These are phyloP conservation scores for Dictyostelium brefeldianum DNA, from an alignment of 78 protist genomes.

Conservation along the genomic window DNA sequence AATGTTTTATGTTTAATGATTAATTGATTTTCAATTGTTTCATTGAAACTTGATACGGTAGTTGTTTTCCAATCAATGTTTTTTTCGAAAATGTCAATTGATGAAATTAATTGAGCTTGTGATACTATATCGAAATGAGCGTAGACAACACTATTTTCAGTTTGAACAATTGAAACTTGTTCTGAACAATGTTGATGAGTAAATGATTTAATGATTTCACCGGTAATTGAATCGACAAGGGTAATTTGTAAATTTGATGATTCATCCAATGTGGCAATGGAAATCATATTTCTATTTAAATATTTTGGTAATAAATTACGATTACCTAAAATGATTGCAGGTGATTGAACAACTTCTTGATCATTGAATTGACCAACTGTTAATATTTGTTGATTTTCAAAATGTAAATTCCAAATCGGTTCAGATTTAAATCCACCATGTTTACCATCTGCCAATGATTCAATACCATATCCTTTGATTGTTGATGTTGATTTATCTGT, in stretches of 20 bases:
- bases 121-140: background rate
- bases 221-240: slow-evolving; percentile 33
- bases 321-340: slow-evolving; percentile 60
- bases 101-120: slow-evolving; percentile 46
- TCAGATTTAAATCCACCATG: slow-evolving; percentile 23
- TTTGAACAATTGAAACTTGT: slow-evolving; percentile 44
- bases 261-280: slow-evolving; percentile 15
- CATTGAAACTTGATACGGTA: background rate
- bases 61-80: slow-evolving; percentile 30
- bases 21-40: background rate
- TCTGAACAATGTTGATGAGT: slow-evolving; percentile 8
- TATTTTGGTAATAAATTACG: slow-evolving; percentile 61
- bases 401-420: slow-evolving; percentile 25
- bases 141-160: slow-evolving; percentile 65
- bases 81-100: slow-evolving; percentile 49
- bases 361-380: background rate
- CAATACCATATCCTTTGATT: slow-evolving; percentile 44
- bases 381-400: background rate
- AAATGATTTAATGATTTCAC: slow-evolving; percentile 63
- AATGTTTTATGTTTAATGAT: slow-evolving; percentile 47
- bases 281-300: slow-evolving; percentile 51
- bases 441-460: slow-evolving; percentile 51
- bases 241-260: background rate
- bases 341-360: slow-evolving; percentile 60
- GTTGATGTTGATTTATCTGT: background rate